Evolutionary conservation across 495 filamentous ascomycete species (phyloP), one percentile per base, ranked within the genome.

Genomic region (Filosporella fistucella): DNA sequence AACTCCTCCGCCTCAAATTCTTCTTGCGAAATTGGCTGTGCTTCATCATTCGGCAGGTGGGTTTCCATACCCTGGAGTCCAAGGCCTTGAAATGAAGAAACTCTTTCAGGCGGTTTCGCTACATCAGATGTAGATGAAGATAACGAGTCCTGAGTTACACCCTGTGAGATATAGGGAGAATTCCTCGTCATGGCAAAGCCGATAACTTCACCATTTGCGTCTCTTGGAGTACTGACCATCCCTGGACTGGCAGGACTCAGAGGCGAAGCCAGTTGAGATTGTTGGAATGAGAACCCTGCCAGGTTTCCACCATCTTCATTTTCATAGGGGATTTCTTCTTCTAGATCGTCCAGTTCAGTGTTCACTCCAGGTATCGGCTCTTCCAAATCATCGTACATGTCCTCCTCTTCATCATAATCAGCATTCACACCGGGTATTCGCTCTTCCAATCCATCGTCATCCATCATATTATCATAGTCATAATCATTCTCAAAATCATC

Each of bases 381-480:
- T n/a, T n/a, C n/a, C 5, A 61, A 47, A 34, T 57, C 60, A 12
- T 64, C 62, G 41, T 67, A 52, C 33, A n/a, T 71, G 11, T 54
- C 55, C 9, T 79, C 75, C 16, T 76, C 71, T 3, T 77, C 76
- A 30, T 85, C 77, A 1, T 72, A 74, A 59, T 85, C 81, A 25
- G 73, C 75, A 59, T 87, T 89, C 25, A 89, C 79, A 12, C 84
- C 85, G 0, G 87, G 85, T 43, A 90, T 88, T 26, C 70, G 68
- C 52, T 91, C 86, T 63, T 94, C 86, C 28, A 90, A 68, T 3
- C 73, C 83, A 51, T 85, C 83, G 42, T 83, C 73, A 36, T 88
- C 85, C 55, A 85, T 81, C 65, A 85, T 72, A 13, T 74, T 74
- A 34, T 84, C 82, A 60, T 81, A 82, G 54, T 93, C 78, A 55